Evolutionary conservation across 2,329 filamentous ascomycete species (phyloP), one percentile per base, ranked within the genome.

Genomic region (Ophiostoma populinum): DNA sequence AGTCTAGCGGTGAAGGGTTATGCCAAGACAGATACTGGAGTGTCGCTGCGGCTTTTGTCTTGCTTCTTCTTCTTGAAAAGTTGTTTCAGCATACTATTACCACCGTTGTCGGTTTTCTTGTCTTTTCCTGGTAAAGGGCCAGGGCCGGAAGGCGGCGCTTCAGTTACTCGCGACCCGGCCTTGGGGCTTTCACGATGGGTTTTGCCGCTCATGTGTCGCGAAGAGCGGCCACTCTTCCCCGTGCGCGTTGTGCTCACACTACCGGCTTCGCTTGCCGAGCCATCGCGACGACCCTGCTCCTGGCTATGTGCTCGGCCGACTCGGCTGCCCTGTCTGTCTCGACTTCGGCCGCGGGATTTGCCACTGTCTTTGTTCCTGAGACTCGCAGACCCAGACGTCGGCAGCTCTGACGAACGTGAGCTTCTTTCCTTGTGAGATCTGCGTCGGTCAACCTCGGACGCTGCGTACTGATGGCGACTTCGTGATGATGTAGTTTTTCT

Each of bases 41-140:
- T n/a, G n/a, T n/a, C n/a, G n/a, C n/a, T n/a, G n/a, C n/a, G n/a
- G n/a, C n/a, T 59, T 46, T 52, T 57, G 16, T 12, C 21, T 3
- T 61, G 56, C 51, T 65, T 65, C 53, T 66, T 70, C 53, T 58
- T 64, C 56, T 65, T 67, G 48, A 74, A 72, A 38, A 73, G 43
- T 3, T 59, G 53, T 55, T 70, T 72, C 42, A 74, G 58, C 65
- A 72, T 67, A 46, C 62, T 70, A 10, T 8, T 21, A n/a, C 25
- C 32, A n/a, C 30, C 34, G 17, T 19, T 32, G 19, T 6, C 2
- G 9, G 47, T 52, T 45, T 58, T 61, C 41, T 56, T 55, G 44
- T 63, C 57, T 41, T 57, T 58, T 8, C 20, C 22, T 6, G 11
- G 19, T 3, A 21, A 3, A 7, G 33, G 21, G 7, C 28, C 19